These are phyloP conservation scores for Eimeria brunetti DNA, from an alignment of 169 alveolate genomes.

Conservation along the genomic window DNA sequence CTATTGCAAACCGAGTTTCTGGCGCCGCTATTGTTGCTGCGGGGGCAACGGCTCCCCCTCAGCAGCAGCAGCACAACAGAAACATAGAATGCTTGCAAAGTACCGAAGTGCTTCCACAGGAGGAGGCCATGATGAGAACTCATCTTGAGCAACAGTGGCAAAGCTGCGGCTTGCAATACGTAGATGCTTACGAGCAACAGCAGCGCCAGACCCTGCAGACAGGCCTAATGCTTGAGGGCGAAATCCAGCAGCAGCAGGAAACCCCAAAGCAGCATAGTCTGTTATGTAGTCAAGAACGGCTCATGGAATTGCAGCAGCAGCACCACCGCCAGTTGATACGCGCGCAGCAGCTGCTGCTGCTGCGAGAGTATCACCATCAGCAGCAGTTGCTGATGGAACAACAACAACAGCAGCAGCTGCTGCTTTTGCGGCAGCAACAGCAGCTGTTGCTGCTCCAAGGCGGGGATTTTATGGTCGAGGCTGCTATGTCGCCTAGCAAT, in stretches of 20 bases:
- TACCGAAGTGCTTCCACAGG: background rate
- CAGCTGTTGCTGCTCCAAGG: conserved; percentile 4
- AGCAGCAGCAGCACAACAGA: conserved; percentile 42
- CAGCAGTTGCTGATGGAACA: conserved; percentile 35
- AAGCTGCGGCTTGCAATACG: conserved; percentile 42
- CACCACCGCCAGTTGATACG: conserved; percentile 36
- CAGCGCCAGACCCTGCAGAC: conserved; percentile 46
- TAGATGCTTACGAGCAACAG: conserved; percentile 24
- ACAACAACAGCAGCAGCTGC: conserved; percentile 62
- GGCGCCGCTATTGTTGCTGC: conserved; percentile 7
- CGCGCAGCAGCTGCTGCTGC: conserved; percentile 68
- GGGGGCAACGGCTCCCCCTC: background rate
- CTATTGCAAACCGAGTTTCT: conserved; percentile 1
- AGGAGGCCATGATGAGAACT: conserved; percentile 25
- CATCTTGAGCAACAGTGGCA: conserved; percentile 45
- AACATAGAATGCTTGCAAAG: conserved; percentile 23
- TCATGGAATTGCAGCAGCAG: conserved; percentile 52
- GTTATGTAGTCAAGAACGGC: conserved; percentile 54
- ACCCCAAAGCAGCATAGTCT: conserved; percentile 17
- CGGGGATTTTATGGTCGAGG: conserved; percentile 43
- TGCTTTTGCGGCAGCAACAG: conserved; percentile 28
- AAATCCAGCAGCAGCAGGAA: conserved; percentile 17
- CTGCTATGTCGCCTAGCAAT: conserved; percentile 23
- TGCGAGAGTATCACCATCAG: conserved; percentile 38
- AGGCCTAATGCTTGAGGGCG: conserved; percentile 29